Evolutionary conservation across 108 stramenopile genomes (phyloP).

Genomic region (Nitzschia palea): DNA sequence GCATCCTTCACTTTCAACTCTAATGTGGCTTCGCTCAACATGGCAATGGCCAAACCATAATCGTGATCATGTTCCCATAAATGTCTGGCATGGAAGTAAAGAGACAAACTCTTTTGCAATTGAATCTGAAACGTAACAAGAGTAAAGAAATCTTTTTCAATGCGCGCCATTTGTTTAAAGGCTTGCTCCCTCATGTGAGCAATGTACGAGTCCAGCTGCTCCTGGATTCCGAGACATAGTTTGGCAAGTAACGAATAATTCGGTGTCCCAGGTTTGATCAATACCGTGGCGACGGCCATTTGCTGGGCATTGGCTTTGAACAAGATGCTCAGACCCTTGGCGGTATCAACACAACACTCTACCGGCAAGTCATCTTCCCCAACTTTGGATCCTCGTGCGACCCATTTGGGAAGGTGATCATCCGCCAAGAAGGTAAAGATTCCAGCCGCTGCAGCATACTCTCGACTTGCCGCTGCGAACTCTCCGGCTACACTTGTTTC

Average conservation of each 20-base stretch:
- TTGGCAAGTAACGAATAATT: constrained; percentile 84
- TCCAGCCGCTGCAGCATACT: constrained; percentile 78
- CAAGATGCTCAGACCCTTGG: constrained; percentile 62
- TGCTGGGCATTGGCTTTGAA: constrained; percentile 86
- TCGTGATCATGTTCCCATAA: constrained; percentile 65
- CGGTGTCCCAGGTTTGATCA: constrained; percentile 77
- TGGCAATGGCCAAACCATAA: constrained; percentile 82
- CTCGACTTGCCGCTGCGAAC: constrained; percentile 69
- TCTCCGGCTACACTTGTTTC: constrained; percentile 72
- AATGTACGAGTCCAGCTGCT: constrained; percentile 73
- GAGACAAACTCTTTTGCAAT: constrained; percentile 61
- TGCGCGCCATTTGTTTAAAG: constrained; percentile 56
- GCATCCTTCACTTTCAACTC: constrained; percentile 45
- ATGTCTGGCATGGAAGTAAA: constrained; percentile 76
- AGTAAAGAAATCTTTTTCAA: constrained; percentile 79
- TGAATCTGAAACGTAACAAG: constrained; percentile 73
- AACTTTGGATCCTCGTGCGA: constrained; percentile 68
- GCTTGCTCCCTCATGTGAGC: constrained; percentile 60
- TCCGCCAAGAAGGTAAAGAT: constrained; percentile 68
- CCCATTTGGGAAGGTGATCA: constrained; percentile 81
- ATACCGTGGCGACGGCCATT: constrained; percentile 87
- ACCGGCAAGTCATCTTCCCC: constrained; percentile 64
- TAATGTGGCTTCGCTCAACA: constrained; percentile 71
- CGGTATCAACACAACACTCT: constrained; percentile 65
- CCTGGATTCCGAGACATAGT: constrained; percentile 65